A percentile compares a stretch with the other conserved stretches of the same genome.
Evolutionary conservation across 768 basidiomycete genomes (phyloP).

Genomic region (Boletus rubescentipes): DNA sequence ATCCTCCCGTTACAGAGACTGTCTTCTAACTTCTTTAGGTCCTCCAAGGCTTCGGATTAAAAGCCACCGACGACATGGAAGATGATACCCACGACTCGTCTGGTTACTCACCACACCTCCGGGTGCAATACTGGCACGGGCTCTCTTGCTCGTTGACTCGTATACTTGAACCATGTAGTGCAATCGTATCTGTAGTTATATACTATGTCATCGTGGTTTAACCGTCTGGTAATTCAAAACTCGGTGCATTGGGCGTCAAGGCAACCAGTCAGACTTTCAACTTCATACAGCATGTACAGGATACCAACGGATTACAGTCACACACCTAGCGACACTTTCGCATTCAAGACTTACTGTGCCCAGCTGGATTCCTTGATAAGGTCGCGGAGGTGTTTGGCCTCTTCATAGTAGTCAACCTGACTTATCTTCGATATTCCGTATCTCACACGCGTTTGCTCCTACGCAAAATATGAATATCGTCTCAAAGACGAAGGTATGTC

Average conservation of each 20-base stretch:
- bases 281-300: conserved; percentile 6
- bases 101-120: conserved; percentile 26
- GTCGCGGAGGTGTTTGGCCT: conserved; percentile 57
- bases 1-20: no score
- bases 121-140: no score
- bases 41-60: conserved; percentile 79
- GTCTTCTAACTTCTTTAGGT: conserved; percentile 1
- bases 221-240: background rate
- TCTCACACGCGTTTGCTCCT: conserved; percentile 82
- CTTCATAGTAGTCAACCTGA: conserved; percentile 67
- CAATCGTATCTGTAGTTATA: background rate
- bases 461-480: background rate
- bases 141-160: background rate
- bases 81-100: conserved; percentile 85
- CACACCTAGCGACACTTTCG: background rate
- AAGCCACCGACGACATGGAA: conserved; percentile 79
- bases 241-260: background rate
- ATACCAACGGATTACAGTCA: background rate
- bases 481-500: background rate
- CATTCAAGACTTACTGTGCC: conserved; percentile 36
- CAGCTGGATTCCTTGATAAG: conserved; percentile 55
- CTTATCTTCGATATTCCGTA: conserved; percentile 75
- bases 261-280: background rate
- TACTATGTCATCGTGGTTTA: background rate
- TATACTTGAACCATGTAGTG: background rate